These are phyloP conservation scores for Puya raimondii DNA, from an alignment of 176 grass and related monocot genomes.

Conservation along the genomic window DNA sequence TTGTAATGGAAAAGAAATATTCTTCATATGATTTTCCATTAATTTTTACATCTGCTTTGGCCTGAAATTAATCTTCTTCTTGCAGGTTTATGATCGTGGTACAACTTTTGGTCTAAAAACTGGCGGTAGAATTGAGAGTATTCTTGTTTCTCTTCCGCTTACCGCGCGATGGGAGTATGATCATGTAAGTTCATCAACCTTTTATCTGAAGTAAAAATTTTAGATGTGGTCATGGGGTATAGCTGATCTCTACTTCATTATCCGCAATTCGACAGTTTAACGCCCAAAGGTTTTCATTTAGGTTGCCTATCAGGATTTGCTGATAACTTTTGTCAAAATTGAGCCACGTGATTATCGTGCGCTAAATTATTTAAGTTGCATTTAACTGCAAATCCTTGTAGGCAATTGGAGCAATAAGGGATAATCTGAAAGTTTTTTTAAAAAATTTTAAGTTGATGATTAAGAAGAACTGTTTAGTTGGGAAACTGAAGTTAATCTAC, in stretches of 20 bases:
- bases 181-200: constrained; percentile 53
- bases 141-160: constrained; percentile 84
- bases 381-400: too few relatives aligned
- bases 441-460: neutral
- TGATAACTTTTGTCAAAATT: too few relatives aligned
- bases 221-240: too few relatives aligned
- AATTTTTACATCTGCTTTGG: neutral
- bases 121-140: constrained; percentile 93
- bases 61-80: neutral
- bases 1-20: neutral
- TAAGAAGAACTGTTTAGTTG: too few relatives aligned
- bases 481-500: neutral
- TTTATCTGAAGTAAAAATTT: too few relatives aligned
- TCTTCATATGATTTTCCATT: neutral
- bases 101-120: constrained; percentile 98
- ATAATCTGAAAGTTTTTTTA: neutral
- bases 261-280: constrained; percentile 1
- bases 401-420: neutral
- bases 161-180: constrained; percentile 89
- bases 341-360: too few relatives aligned
- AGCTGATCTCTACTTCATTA: neutral
- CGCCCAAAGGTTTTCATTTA: neutral
- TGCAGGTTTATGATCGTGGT: constrained; percentile 89
- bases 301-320: too few relatives aligned
- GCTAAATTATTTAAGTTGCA: too few relatives aligned